Base-by-base conservation (phyloP, 2,329 filamentous ascomycete genomes). In the Pseudocercospora macadamiae region DNA sequence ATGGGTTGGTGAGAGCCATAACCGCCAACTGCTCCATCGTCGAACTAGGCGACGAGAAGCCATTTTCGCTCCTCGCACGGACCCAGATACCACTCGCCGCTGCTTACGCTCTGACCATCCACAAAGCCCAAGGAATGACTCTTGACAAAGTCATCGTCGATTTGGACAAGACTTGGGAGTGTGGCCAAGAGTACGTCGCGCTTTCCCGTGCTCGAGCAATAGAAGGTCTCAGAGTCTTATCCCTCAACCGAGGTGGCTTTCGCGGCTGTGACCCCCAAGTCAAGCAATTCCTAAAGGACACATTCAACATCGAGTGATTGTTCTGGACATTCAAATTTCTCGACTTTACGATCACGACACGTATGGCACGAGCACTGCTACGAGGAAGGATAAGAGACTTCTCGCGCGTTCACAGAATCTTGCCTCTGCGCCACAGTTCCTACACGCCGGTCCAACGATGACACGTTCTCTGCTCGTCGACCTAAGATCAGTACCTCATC, bases 51-150 rank as follows among this genome's bases (percentile, higher is more conserved):
- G 73, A 79, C 44, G 68, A 73, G 2, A 26, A 69, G 49, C 81
- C 82, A 0, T 81, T 80, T 60, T 80, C 76, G 26, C 64, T 81
- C 1, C 68, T 87, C 0, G 76, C 76, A 1, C 77, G 86, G 21
- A 85, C 84, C 0, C 86, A 89, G 66, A 78, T 88, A 6, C 86
- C 86, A 0, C 75, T 89, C 0, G 73, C 79, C 1, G 76, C 84
- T 0, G 86, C 81, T 0, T 89, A 85, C 82, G 86, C 86, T 0
- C 80, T 87, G 66, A 88, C 81, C 0, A 81, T 87, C 1, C 86
- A 89, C 68, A 87, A 86, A 68, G 79, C 79, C 3, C 83, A 88
- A 72, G 84, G 85, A 2, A 82, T 87, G 77, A 87, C 85, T 1
- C 73, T 89, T 3, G 80, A 87, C 18, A 77, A 78, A 3, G 84